Conservation (phyloP, 2,329 filamentous ascomycete genomes). For the Hypoxylon sp. region DNA sequence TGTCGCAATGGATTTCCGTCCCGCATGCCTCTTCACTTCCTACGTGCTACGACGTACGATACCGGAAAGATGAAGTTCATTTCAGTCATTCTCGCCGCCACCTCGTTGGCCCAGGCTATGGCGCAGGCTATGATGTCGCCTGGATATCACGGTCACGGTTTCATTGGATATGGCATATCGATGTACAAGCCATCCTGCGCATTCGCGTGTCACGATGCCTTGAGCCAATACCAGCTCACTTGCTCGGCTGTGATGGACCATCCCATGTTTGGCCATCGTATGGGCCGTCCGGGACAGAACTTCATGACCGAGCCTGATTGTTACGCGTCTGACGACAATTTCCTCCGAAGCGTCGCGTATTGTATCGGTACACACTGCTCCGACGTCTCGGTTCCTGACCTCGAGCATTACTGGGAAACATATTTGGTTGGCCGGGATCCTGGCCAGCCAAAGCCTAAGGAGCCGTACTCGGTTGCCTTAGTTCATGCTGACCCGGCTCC, state of each 20-base stretch:
- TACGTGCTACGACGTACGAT: too few relatives aligned
- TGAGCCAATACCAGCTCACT: constrained; percentile 21
- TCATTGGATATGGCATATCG: constrained; percentile 49
- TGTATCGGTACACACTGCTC: constrained; percentile 43
- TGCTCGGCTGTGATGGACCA: constrained; percentile 13
- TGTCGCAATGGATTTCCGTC: too few relatives aligned
- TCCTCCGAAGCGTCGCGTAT: constrained; percentile 39
- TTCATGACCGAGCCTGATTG: constrained; percentile 40
- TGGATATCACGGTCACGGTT: constrained; percentile 34
- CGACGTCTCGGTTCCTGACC: constrained; percentile 13
- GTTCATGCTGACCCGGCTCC: constrained; percentile 21
- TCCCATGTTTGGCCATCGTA: neutral
- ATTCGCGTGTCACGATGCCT: constrained; percentile 45
- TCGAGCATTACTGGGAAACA: constrained; percentile 40
- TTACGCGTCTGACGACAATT: constrained; percentile 41
- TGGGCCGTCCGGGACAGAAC: constrained; percentile 2
- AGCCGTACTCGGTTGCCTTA: constrained; percentile 19
- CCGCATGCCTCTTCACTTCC: too few relatives aligned
- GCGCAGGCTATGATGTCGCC: constrained; percentile 6
- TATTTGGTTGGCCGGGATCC: constrained; percentile 34
- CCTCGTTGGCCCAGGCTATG: constrained; percentile 6
- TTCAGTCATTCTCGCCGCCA: constrained; percentile 1
- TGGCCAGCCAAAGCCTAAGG: constrained; percentile 28
- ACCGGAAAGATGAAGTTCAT: constrained; percentile 9
- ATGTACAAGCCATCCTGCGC: constrained; percentile 50